These are phyloP conservation scores for Coniochaeta prunicola DNA, from an alignment of 2,329 filamentous ascomycete species.

Conservation along the genomic window DNA sequence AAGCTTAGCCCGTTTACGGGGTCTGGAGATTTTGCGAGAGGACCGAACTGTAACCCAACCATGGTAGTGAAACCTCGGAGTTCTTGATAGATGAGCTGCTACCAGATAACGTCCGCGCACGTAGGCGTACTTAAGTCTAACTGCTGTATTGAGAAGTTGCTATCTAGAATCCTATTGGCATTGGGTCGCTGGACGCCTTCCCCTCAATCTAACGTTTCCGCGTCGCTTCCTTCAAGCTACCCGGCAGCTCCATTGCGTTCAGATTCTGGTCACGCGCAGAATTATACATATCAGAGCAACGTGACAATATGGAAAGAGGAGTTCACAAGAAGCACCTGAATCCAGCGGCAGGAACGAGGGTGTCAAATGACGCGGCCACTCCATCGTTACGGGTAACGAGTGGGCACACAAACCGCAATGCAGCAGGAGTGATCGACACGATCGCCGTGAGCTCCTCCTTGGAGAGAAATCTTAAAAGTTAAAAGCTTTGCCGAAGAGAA, in stretches of 20 bases:
- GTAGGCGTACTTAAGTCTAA: not conserved
- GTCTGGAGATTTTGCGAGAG: not conserved
- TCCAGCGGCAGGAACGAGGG: no score
- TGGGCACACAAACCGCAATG: no score
- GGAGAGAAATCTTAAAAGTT: no score
- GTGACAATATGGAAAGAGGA: not conserved
- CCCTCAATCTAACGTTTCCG: not conserved
- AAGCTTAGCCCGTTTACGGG: not conserved
- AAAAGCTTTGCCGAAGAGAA: no score
- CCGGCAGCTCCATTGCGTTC: not conserved
- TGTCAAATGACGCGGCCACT: no score
- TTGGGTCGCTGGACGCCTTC: not conserved
- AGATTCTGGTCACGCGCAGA: not conserved
- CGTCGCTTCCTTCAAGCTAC: not conserved
- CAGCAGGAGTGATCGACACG: no score
- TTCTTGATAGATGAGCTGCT: not conserved
- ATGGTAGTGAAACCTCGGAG: not conserved
- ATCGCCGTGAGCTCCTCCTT: no score
- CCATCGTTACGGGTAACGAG: no score
- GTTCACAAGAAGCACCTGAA: not conserved
- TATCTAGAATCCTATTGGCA: not conserved
- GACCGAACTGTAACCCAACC: not conserved
- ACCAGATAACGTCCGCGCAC: not conserved
- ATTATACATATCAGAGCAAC: no score
- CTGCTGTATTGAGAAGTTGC: not conserved